Base-by-base conservation (phyloP, 164 flowering plant species). In the Tinospora cordifolia region DNA sequence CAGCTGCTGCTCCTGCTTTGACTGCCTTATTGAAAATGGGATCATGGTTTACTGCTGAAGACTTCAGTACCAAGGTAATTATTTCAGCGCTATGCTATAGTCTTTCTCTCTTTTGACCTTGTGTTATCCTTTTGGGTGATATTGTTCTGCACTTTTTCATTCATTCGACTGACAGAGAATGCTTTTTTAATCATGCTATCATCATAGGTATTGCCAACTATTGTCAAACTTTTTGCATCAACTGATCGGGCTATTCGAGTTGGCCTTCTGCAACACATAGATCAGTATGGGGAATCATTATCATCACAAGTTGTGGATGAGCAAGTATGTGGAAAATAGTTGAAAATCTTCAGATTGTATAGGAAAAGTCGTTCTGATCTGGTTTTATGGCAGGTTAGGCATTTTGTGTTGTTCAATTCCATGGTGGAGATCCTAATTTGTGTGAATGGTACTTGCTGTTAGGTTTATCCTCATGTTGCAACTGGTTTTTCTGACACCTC, bases 1-100 rank as follows among this genome's bases (percentile, higher is more conserved):
- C 99, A 77, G 99, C 98, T 81, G 89, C 86, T 77, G 96, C 99
- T 71, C 97, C 96, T 82, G 99, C 97, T 51, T 82, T 95, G 84
- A 85, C 92, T 58, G 94, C 99, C 69, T 72, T 95, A 63, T 75
- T 95, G 81, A 95, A 95, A 80, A 85, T 95, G 96, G 97, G 96
- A 54, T 88, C 97, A 59, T 92, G 99, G 97, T 89, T 92, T 74
- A 82, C 98, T 2, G 10, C 90, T 65, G 98, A 92, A 72, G 99
- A 95, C 65, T 92, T 87, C 74, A 78, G 69, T 78, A 74, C 71
- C 59, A 92, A 92, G 98, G 98, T 95, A 12, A 59, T 71, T 47
- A 70, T 70, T 51, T 70, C 66, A 7, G 77, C 25, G 57, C 51
- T 59, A 36, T 63, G 17, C 26, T 58, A 51, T 73, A 26, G 34